phyloP scores from a whole-genome alignment of 23 red algal species.

The Chondrus crispus region DNA sequence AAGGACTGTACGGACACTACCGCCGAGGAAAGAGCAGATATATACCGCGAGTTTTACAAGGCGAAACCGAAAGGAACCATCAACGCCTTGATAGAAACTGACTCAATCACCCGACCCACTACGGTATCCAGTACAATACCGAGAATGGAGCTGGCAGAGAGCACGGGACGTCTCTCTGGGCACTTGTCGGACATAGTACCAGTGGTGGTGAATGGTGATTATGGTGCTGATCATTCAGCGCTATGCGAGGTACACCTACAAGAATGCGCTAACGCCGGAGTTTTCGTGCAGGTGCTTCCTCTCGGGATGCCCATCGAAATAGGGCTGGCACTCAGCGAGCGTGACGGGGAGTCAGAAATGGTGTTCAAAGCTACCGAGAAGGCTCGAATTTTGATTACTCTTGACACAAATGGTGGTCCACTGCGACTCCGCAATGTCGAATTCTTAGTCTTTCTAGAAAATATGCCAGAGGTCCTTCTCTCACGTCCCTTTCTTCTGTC shows the following conservation, averaged over 20 bases:
- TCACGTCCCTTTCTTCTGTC: neutral
- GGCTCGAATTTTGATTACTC: neutral
- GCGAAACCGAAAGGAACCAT: too few relatives aligned
- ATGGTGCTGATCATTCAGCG: neutral
- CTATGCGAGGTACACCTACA: neutral
- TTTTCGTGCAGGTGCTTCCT: neutral
- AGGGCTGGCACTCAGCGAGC: neutral
- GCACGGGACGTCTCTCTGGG: too few relatives aligned
- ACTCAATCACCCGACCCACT: too few relatives aligned
- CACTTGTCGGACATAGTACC: neutral
- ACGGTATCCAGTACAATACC: too few relatives aligned
- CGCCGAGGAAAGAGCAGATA: neutral
- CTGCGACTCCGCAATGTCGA: neutral
- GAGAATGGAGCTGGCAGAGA: too few relatives aligned
- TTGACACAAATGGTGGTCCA: too few relatives aligned
- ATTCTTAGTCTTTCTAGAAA: neutral
- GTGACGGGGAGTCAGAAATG: neutral
- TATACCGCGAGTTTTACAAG: too few relatives aligned
- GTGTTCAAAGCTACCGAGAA: neutral
- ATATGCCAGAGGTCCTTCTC: conserved; percentile 7
- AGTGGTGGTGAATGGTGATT: neutral
- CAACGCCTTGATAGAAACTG: too few relatives aligned
- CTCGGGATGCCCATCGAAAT: neutral
- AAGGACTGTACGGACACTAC: neutral
- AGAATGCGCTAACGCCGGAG: neutral